Evolutionary conservation across 805 yeast genomes (phyloP).

Genomic region (Wickerhamomyces chaumierensis): DNA sequence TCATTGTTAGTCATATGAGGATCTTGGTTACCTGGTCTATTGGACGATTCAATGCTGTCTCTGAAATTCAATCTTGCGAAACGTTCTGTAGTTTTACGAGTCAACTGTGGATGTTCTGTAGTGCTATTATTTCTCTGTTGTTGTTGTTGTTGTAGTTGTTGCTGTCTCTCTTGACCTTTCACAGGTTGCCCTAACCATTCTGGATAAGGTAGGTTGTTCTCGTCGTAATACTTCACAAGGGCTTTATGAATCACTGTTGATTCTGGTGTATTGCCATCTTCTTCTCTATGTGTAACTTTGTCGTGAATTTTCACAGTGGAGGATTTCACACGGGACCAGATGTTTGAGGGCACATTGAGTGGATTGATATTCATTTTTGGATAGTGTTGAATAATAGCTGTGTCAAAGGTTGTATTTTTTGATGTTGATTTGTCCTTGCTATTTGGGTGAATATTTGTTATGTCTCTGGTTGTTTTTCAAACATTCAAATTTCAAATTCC

Average conservation of each 20-base stretch:
- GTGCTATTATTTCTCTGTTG: too few species aligned
- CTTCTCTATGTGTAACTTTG: constrained; percentile 6
- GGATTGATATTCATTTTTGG: too few species aligned
- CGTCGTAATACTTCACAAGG: constrained; percentile 11
- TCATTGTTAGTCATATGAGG: not conserved
- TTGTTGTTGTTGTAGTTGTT: constrained; percentile 6
- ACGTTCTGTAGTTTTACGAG: constrained; percentile 3
- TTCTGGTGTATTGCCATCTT: constrained; percentile 17
- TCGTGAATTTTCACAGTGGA: not conserved
- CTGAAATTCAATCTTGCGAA: not conserved
- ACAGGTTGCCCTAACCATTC: constrained; percentile 17
- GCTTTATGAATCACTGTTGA: constrained; percentile 18
- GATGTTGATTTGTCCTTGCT: too few species aligned
- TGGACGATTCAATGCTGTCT: not conserved
- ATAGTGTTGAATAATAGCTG: too few species aligned
- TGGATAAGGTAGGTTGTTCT: constrained; percentile 10
- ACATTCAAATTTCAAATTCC: too few species aligned
- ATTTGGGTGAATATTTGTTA: too few species aligned
- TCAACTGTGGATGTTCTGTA: too few species aligned
- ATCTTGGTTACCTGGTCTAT: too few species aligned
- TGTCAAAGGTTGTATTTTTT: too few species aligned
- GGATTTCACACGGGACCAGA: not conserved
- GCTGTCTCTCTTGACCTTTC: constrained; percentile 2
- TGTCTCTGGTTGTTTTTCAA: too few species aligned
- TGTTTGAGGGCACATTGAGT: too few species aligned